A percentile compares a stretch with the other conserved stretches of the same genome.
phyloP scores from a whole-genome alignment of 106 monocot genomes.

The Dioscorea zingiberensis region DNA sequence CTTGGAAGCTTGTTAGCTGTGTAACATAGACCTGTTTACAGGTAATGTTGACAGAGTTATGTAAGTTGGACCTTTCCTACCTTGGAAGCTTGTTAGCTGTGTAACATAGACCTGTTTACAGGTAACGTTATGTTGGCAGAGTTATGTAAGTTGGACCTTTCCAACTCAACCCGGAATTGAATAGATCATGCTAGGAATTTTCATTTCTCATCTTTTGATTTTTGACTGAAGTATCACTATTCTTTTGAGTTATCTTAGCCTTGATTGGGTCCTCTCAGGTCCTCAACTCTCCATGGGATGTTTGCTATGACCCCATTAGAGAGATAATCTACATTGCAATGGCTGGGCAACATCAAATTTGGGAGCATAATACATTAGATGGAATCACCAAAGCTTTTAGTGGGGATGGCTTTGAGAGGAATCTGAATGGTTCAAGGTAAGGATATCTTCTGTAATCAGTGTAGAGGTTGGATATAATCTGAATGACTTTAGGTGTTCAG shows the following conservation, averaged over 20 bases:
- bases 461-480: no score
- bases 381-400: slow-evolving; percentile 67
- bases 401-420: slow-evolving; percentile 95
- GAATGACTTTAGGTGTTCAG: no score
- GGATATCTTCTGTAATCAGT: not conserved
- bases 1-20: no score
- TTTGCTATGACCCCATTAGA: slow-evolving; percentile 66
- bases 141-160: no score
- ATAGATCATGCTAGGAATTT: no score
- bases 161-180: no score
- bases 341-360: slow-evolving; percentile 98
- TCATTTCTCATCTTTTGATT: not conserved
- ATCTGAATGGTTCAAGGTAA: slow-evolving; percentile 92
- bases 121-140: no score
- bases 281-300: slow-evolving; percentile 98
- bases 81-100: no score
- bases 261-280: slow-evolving; percentile 37
- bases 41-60: no score
- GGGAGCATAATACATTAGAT: slow-evolving; percentile 60
- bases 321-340: slow-evolving; percentile 92
- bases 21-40: no score
- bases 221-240: not conserved
- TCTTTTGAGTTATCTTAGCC: not conserved
- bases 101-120: no score
- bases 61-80: no score